phyloP scores from a whole-genome alignment of 116 monocot genomes.

The Cymodocea nodosa region DNA sequence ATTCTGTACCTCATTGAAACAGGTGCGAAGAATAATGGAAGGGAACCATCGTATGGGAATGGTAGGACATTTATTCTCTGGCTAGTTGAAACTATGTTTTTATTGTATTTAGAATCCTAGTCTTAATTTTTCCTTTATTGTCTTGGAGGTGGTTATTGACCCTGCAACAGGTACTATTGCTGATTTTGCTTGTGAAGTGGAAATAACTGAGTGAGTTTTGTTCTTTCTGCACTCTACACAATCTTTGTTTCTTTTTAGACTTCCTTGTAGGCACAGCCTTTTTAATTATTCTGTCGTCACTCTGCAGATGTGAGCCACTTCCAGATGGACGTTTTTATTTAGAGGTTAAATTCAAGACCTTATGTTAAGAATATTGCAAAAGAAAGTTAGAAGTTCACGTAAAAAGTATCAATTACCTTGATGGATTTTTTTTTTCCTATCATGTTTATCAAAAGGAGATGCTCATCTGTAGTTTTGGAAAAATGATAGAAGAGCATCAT shows the following conservation, averaged over 20 bases:
- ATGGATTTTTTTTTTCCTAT: no score
- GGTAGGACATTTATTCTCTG: constrained; percentile 25
- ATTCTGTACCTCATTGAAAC: constrained; percentile 2
- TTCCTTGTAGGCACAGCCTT: no score
- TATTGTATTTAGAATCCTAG: not conserved
- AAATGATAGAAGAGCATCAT: no score
- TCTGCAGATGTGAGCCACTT: constrained; percentile 84
- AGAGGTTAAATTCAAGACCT: constrained; percentile 39
- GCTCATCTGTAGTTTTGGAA: no score
- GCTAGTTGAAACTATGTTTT: not conserved
- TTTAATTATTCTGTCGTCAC: not conserved
- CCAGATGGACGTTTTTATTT: constrained; percentile 95
- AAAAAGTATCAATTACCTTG: no score
- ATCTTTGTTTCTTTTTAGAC: no score
- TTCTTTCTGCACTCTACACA: constrained; percentile 4
- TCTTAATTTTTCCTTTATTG: constrained; percentile 3
- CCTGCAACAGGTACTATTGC: constrained; percentile 66
- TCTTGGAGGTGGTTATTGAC: constrained; percentile 68
- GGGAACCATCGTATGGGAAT: constrained; percentile 99
- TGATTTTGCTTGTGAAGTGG: constrained; percentile 95
- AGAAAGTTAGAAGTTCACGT: no score
- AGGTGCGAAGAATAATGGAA: constrained; percentile 97
- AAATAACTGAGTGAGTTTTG: constrained; percentile 79
- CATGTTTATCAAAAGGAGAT: no score
- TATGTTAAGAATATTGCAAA: not conserved